Evolutionary conservation across 1,139 yeast species (phyloP), one percentile per base, ranked within the genome.

Genomic region (Suhomyces bribrorum): DNA sequence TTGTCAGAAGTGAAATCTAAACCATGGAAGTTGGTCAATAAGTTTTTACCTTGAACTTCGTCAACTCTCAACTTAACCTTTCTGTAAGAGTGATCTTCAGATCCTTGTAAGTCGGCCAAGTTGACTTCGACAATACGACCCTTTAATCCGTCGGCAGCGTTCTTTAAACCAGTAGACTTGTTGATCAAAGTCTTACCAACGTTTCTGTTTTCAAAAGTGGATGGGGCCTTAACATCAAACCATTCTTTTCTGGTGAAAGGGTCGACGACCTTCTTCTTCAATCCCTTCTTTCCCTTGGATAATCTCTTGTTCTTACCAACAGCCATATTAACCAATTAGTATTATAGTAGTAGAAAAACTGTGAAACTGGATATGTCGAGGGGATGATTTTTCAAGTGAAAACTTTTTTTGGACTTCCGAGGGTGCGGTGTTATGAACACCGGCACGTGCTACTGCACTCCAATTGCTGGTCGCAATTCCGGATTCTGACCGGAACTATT

Each of bases 251-350:
- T 71, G 67, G 75, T 66, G 72, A 72, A 72, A 47, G 77, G 66
- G 61, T 72, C 77, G 42, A 70, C 75, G 50, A 67, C 73, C 73
- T 68, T 72, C 73, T 71, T 72, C 68, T 70, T 71, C 61, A 71
- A 66, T 37, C 77, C 77, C 57, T 72, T 72, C 66, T 71, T 72
- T 52, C 77, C 77, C 64, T 70, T 71, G 60, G 77, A 71, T 57
- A 72, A 68, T 71, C 77, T 72, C 69, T 72, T 72, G 62, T 72
- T 72, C 59, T 72, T 72, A 56, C 77, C 77, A 56, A 72, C 77
- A 64, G 77, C 77, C 77, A 72, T 72, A 50, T 46, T 59, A 38
- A 25, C 24, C 14, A 37, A 14, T 5, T 26, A 23, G 16, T 16
- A 17, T 32, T 16, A 9, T 13, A 26, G 32, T 18, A 36, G 32